Evolutionary conservation across 2,329 filamentous ascomycete species (phyloP).

Genomic region (Ophiostoma australiae): DNA sequence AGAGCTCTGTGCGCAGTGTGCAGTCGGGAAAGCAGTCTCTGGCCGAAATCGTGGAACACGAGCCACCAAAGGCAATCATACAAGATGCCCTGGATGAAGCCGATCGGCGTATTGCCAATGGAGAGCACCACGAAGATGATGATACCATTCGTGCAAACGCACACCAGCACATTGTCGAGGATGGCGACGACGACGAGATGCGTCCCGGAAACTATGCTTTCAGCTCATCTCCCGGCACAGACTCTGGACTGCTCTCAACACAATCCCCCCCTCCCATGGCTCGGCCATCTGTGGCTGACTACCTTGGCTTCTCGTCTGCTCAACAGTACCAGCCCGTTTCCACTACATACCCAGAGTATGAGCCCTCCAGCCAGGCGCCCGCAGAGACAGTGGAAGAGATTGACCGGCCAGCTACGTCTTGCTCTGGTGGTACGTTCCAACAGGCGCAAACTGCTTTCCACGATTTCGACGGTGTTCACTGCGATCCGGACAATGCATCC

Average conservation of each 20-base stretch:
- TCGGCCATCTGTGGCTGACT: slow-evolving; percentile 14
- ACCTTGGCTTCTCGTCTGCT: slow-evolving; percentile 14
- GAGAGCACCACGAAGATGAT: slow-evolving; percentile 36
- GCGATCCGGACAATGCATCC: slow-evolving; percentile 47
- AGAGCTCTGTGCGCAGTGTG: slow-evolving; percentile 49
- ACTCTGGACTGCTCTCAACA: slow-evolving; percentile 17
- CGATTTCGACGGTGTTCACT: slow-evolving; percentile 79
- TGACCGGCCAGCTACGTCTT: slow-evolving; percentile 45
- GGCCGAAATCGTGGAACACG: slow-evolving; percentile 54
- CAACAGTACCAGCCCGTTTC: slow-evolving; percentile 1
- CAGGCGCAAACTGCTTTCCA: slow-evolving; percentile 64
- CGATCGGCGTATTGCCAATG: slow-evolving; percentile 39
- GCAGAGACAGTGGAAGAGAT: not conserved
- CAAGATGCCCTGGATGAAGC: slow-evolving; percentile 51
- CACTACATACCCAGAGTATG: slow-evolving; percentile 10
- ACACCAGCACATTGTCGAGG: slow-evolving; percentile 36
- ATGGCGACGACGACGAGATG: slow-evolving; percentile 18
- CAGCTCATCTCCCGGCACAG: slow-evolving; percentile 16
- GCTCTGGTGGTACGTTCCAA: slow-evolving; percentile 58
- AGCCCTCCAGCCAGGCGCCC: not conserved
- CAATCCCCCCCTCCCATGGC: slow-evolving; percentile 13
- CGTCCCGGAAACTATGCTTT: slow-evolving; percentile 27
- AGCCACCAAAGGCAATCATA: slow-evolving; percentile 47
- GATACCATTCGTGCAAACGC: slow-evolving; percentile 36
- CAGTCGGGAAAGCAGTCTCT: slow-evolving; percentile 42